Base-by-base conservation (phyloP, 2,329 filamentous ascomycete species). In the Metarhizium humberi region DNA sequence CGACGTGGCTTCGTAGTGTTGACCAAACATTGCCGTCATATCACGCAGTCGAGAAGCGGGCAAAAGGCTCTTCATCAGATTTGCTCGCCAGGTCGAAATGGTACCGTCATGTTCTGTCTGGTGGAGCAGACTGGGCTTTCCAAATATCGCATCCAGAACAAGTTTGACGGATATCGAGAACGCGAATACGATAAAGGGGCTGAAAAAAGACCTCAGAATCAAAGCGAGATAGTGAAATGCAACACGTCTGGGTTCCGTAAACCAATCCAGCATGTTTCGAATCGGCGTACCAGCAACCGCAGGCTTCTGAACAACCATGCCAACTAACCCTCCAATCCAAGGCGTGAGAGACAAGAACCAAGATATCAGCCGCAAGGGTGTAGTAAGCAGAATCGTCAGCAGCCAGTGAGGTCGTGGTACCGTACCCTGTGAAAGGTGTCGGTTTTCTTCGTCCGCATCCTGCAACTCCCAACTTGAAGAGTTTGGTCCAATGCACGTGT, bases 381-480 rank as follows among this genome's bases (percentile, higher is more conserved):
- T 55, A 4, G 75, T 76, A 4, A 75, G 56, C 16, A 80, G 62
- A 3, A 71, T 43, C 4, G 66, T 66, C 48, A 78, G 67, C 0
- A 72, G 57, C 71, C 75, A 77, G 62, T 80, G 78, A 2, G 75
- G 66, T 49, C 69, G 63, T 38, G 75, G 71, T 1, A 69, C 67
- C 32, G 66, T 67, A 53, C 64, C 66, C 0, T 70, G 58, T 3
- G 70, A 67, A 1, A 78, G 65, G 46, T 77, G 71, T 14, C 76
- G 74, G 64, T 78, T 77, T 6, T 67, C 64, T 59, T 80, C 76
- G 11, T 70, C 67, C 2, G 73, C 73, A 57, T 78, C 76, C 25
- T 71, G 63, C 29, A 75, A 65, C 60, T 82, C 80, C 77, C 79
- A 81, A 61, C 77, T 81, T 0, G 79, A 81, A 1, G 78, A 80